Conservation (phyloP, 106 monocot species). For the Posidonia australis region DNA sequence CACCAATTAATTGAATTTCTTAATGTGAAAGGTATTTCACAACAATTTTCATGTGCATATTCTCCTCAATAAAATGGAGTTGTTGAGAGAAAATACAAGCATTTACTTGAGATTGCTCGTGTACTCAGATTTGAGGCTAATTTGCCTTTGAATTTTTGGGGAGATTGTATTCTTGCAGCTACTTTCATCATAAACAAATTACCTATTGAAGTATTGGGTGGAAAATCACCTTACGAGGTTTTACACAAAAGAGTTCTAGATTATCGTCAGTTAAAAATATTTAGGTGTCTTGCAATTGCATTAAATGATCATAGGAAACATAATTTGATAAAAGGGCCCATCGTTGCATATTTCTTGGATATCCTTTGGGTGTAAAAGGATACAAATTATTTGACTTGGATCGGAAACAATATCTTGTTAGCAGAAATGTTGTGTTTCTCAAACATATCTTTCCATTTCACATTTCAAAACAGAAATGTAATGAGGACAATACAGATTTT, state of each 20-base stretch:
- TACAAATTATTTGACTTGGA: background rate
- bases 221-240: constrained; percentile 4
- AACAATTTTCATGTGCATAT: background rate
- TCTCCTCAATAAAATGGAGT: constrained; percentile 15
- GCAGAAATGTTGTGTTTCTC: background rate
- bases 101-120: constrained; percentile 7
- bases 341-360: background rate
- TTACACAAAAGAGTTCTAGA: background rate
- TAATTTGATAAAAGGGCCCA: background rate
- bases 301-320: background rate
- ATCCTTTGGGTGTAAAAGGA: background rate
- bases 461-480: no score
- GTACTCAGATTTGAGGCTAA: constrained; percentile 1
- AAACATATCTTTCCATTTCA: background rate
- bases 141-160: constrained; percentile 2
- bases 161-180: background rate
- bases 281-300: constrained; percentile 14
- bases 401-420: background rate
- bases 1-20: no score
- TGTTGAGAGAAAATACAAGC: constrained; percentile 8
- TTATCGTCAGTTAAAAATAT: background rate
- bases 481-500: no score
- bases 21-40: no score
- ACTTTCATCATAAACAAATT: constrained; percentile 4
- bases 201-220: background rate